These are phyloP conservation scores for Volvariella volvacea DNA, from an alignment of 1,284 basidiomycete genomes.

Conservation along the genomic window DNA sequence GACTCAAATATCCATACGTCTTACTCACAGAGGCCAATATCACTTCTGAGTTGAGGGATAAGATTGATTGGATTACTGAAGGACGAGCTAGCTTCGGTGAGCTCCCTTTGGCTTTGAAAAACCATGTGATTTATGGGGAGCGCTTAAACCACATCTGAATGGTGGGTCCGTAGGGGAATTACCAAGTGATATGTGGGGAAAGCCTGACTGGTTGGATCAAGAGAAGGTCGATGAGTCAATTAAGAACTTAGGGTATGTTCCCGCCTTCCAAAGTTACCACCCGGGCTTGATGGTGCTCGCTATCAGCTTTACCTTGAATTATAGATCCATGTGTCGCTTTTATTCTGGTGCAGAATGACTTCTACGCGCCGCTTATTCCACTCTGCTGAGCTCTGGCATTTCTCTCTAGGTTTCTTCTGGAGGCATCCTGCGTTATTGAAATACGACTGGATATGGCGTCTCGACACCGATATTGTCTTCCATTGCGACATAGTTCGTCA, in stretches of 20 bases:
- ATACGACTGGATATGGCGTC: slow-evolving; percentile 23
- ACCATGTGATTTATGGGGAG: not conserved
- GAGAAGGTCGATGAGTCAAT: slow-evolving; percentile 16
- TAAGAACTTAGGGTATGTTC: slow-evolving; percentile 19
- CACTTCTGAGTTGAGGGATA: slow-evolving; percentile 15
- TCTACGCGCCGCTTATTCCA: no score
- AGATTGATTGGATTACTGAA: slow-evolving; percentile 19
- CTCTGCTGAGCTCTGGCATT: no score
- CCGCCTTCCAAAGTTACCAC: no score
- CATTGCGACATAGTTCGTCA: slow-evolving; percentile 20
- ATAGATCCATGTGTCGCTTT: slow-evolving; percentile 22
- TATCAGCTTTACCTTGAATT: slow-evolving; percentile 18
- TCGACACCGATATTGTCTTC: slow-evolving; percentile 23
- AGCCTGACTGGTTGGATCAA: slow-evolving; percentile 16
- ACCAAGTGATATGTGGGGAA: slow-evolving; percentile 17
- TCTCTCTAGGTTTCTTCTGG: slow-evolving; percentile 20
- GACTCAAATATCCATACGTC: slow-evolving; percentile 21
- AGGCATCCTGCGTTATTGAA: slow-evolving; percentile 16
- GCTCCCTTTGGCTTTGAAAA: slow-evolving; percentile 1
- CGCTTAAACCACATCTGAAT: no score
- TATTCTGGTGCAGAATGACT: slow-evolving; percentile 16
- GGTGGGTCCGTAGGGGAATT: not conserved
- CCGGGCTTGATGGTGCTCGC: not conserved
- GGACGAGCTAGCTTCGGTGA: slow-evolving; percentile 19
- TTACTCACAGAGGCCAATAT: slow-evolving; percentile 18